Conservation (phyloP, 345 rosid genomes). For the Bretschneidera sinensis region DNA sequence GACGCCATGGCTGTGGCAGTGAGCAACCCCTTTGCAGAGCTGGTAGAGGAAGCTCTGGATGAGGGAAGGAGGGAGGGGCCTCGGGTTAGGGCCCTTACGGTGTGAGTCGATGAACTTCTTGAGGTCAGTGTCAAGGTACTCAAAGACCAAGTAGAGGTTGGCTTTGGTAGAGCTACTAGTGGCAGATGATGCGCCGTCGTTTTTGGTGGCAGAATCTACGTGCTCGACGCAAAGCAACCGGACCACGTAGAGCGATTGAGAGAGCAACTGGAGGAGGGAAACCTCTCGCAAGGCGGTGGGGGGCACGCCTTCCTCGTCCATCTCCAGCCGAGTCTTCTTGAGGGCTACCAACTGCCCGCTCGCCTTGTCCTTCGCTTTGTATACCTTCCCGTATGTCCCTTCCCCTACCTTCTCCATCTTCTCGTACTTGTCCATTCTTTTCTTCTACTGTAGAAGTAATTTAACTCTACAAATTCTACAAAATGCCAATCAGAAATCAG, state of each 20-base stretch:
- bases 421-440: constrained; percentile 85
- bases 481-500: too few relatives aligned
- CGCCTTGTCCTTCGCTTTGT: constrained; percentile 80
- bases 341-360: constrained; percentile 84
- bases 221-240: constrained; percentile 91
- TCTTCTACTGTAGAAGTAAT: too few relatives aligned
- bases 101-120: constrained; percentile 81
- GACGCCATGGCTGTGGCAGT: constrained; percentile 93
- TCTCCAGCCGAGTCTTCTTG: constrained; percentile 85
- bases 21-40: constrained; percentile 92
- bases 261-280: constrained; percentile 88
- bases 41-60: constrained; percentile 78
- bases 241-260: constrained; percentile 81
- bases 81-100: constrained; percentile 71
- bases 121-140: constrained; percentile 90
- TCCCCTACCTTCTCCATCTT: constrained; percentile 96
- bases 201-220: constrained; percentile 39
- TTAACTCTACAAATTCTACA: too few relatives aligned
- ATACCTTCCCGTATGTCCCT: constrained; percentile 93
- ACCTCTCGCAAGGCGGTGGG: constrained; percentile 96
- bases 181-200: constrained; percentile 15
- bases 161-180: constrained; percentile 34
- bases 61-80: constrained; percentile 47
- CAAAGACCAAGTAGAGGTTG: constrained; percentile 80
- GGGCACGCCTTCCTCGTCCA: constrained; percentile 97